Conservation (phyloP, 176 grass and related monocot genomes). For the Typha latifolia region DNA sequence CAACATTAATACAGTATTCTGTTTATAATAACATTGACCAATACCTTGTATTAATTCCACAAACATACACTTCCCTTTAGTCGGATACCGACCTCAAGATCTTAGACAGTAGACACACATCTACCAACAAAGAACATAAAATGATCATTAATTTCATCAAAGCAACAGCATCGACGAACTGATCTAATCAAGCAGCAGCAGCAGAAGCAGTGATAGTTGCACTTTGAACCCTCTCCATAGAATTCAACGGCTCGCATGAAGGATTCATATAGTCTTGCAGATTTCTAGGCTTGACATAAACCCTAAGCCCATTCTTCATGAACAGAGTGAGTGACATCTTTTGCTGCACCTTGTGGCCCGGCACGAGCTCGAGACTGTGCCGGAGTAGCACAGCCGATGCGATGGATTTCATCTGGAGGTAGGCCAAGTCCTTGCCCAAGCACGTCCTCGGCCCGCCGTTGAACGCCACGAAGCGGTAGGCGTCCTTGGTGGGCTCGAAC, state of each 20-base stretch:
- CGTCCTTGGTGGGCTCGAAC: constrained; percentile 65
- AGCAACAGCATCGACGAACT: background rate
- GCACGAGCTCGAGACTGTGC: constrained; percentile 59
- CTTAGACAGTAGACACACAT: background rate
- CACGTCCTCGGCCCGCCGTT: constrained; percentile 85
- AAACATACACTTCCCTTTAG: no score
- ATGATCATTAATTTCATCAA: no score
- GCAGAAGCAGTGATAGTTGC: constrained; percentile 26
- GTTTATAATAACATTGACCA: no score
- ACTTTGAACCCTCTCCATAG: background rate
- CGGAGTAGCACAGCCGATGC: constrained; percentile 86
- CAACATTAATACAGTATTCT: no score
- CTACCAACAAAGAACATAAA: no score
- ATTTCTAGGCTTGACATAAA: constrained; percentile 53
- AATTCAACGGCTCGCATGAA: constrained; percentile 16
- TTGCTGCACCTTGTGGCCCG: constrained; percentile 79
- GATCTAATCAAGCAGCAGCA: constrained; percentile 33
- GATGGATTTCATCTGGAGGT: constrained; percentile 96
- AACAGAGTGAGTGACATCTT: constrained; percentile 98
- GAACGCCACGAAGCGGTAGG: constrained; percentile 88
- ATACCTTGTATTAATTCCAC: no score
- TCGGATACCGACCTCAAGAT: no score
- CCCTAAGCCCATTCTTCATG: constrained; percentile 87
- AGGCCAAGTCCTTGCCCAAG: constrained; percentile 90
- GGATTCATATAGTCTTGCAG: constrained; percentile 24